Base-by-base conservation (phyloP, 208 protist species). In the Acanthamoeba royreba region DNA sequence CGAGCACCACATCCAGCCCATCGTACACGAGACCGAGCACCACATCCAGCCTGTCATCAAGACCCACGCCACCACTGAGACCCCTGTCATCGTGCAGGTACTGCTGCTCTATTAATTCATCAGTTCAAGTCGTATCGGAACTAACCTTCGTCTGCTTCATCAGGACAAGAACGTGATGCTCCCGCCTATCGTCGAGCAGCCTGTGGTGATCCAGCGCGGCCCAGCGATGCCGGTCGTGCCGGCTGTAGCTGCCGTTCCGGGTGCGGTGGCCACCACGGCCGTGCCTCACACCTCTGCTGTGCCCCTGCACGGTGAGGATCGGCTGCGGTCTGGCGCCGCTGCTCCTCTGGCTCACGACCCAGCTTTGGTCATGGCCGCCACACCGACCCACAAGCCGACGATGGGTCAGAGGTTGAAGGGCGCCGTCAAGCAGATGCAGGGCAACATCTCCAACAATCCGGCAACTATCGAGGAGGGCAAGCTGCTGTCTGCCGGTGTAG, bases 131-230 rank as follows among this genome's bases (percentile, higher is more conserved):
- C 13, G 4, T 7, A 15, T 33, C 8, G 11, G 28, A 40, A 40
- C 15, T 69, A 17, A 9, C n/a, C n/a, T n/a, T n/a, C n/a, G n/a
- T n/a, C n/a, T n/a, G n/a, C n/a, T n/a, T 35, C 25, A 35, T 25
- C 58, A 74, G 63, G 63, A 74, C 63, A 74, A 74, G 63, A 74
- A 74, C 33, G 63, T 74, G 63, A 74, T 74, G 63, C 63, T 74
- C 19, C 63, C n/a, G n/a, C n/a, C n/a, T n/a, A n/a, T n/a, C n/a
- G n/a, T n/a, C n/a, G n/a, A n/a, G n/a, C n/a, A n/a, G n/a, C n/a
- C n/a, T n/a, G n/a, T n/a, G n/a, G n/a, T n/a, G 63, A 38, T 74
- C 63, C 35, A 17, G 11, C n/a, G n/a, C n/a, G 28, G 3, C 8
- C 7, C n/a, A 1, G 61, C 28, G 61, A 4, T 15, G 31, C 42